Percentiles rank a stretch among this genome's conserved stretches.
These are phyloP conservation scores for Candida sojae DNA, from an alignment of 1,139 yeast genomes.

Conservation along the genomic window DNA sequence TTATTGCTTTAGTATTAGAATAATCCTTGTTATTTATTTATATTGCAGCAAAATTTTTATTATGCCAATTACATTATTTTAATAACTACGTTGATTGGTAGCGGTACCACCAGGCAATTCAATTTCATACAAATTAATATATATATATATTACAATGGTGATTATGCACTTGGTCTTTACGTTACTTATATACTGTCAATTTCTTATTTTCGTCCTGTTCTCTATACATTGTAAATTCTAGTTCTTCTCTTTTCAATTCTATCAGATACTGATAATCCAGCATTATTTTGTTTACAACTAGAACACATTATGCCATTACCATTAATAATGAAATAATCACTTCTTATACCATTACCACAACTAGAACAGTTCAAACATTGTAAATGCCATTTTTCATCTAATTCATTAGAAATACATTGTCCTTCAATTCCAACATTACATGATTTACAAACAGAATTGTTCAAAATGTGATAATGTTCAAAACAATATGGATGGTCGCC, in stretches of 20 bases:
- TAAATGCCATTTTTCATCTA: slow-evolving; percentile 65
- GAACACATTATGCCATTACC: slow-evolving; percentile 46
- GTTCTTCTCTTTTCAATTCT: slow-evolving; percentile 49
- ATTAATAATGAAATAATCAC: slow-evolving; percentile 59
- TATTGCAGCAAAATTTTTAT: no score
- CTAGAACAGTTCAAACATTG: slow-evolving; percentile 59
- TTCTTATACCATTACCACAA: slow-evolving; percentile 48
- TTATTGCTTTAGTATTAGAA: no score
- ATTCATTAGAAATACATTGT: slow-evolving; percentile 78
- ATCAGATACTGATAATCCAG: slow-evolving; percentile 30
- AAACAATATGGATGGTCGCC: slow-evolving; percentile 82
- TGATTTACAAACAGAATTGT: slow-evolving; percentile 69
- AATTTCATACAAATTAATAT: no score
- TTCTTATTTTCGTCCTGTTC: no score
- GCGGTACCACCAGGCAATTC: no score
- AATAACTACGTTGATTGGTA: no score
- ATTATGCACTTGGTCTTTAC: no score
- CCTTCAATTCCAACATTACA: slow-evolving; percentile 88
- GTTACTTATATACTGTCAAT: no score
- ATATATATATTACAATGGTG: no score
- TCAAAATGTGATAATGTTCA: slow-evolving; percentile 74
- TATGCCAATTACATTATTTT: no score
- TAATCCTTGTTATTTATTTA: no score
- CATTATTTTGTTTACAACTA: slow-evolving; percentile 34
- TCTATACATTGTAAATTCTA: slow-evolving; percentile 18